phyloP scores from a whole-genome alignment of 2,329 filamentous ascomycete genomes.

The Pseudocercospora crystallina region DNA sequence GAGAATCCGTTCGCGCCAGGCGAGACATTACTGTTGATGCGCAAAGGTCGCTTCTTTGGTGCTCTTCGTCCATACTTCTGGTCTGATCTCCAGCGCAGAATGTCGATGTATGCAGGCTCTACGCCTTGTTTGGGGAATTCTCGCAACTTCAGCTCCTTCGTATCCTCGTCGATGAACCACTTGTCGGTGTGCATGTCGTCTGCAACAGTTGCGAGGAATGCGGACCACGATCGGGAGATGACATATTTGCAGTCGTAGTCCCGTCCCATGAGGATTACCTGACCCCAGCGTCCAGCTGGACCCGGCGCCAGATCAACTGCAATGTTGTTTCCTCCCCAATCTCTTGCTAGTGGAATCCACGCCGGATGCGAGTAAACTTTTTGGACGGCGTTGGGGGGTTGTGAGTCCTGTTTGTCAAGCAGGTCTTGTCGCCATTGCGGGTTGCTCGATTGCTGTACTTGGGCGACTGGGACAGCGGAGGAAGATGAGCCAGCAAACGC shows the following conservation, averaged over 20 bases:
- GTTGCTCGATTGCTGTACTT: conserved; percentile 37
- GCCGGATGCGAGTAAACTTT: conserved; percentile 90
- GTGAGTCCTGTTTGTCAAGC: conserved; percentile 78
- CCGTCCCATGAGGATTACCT: conserved; percentile 92
- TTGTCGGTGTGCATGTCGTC: conserved; percentile 90
- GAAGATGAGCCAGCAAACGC: conserved; percentile 65
- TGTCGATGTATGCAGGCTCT: conserved; percentile 91
- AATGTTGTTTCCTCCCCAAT: conserved; percentile 98
- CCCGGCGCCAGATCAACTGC: conserved; percentile 91
- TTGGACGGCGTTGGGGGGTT: conserved; percentile 82
- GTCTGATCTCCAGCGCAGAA: conserved; percentile 90
- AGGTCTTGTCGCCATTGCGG: conserved; percentile 79
- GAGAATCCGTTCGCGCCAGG: conserved; percentile 49
- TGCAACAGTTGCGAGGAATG: conserved; percentile 80
- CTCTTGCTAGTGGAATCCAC: conserved; percentile 94
- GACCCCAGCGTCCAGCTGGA: conserved; percentile 87
- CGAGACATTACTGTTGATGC: conserved; percentile 54
- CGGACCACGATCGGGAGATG: conserved; percentile 85
- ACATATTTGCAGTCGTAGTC: conserved; percentile 99
- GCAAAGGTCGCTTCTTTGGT: conserved; percentile 47
- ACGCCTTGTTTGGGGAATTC: conserved; percentile 88
- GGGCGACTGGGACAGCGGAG: conserved; percentile 50
- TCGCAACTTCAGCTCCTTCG: conserved; percentile 82
- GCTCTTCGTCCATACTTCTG: conserved; percentile 78
- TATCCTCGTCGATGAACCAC: conserved; percentile 90